Evolutionary conservation across 495 filamentous ascomycete genomes (phyloP), one percentile per base, ranked within the genome.

Genomic region (Ascodesmis nigricans): DNA sequence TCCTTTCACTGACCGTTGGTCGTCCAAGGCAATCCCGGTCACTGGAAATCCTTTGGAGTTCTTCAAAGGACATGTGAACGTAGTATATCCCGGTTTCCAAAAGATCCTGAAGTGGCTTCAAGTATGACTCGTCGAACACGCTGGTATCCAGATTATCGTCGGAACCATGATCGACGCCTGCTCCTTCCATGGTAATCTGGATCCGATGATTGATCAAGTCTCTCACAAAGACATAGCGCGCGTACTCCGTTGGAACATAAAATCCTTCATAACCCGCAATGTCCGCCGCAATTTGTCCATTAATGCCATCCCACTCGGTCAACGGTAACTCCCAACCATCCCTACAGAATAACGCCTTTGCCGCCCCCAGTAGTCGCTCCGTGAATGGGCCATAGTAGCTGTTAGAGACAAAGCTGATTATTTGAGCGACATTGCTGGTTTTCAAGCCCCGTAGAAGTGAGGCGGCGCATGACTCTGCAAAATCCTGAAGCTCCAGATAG

Each of bases 251-350:
- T 11, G 61, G 55, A 23, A 69, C 58, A 46, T 62, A 71, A 43
- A 71, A 71, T 17, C 66, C 66, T 45, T 71, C 66, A n/a, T 60
- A 63, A 8, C 66, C 66, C 39, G 69, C 58, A 9, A 71, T 61
- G 33, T 69, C 65, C 10, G 64, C 56, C 14, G 64, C 57, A 34
- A 69, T 53, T 38, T 71, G 66, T 1, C 61, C 62, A 15, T 63
- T 60, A 9, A 71, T 65, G 20, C 58, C 62, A 31, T 71, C 67
- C 66, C 66, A 71, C 36, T 62, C 64, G 10, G 46, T 44, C 3
- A 69, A 40, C 8, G 55, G 56, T 67, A 71, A 71, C 36, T 64
- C 55, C 66, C 65, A 68, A 10, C 66, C 66, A 53, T 69, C 65
- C 29, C 67, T 50, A 33, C 63, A 67, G n/a, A 71, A 50, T 58